These are phyloP conservation scores for Hirsutella rhossiliensis DNA, from an alignment of 2,329 filamentous ascomycete species.

Conservation along the genomic window DNA sequence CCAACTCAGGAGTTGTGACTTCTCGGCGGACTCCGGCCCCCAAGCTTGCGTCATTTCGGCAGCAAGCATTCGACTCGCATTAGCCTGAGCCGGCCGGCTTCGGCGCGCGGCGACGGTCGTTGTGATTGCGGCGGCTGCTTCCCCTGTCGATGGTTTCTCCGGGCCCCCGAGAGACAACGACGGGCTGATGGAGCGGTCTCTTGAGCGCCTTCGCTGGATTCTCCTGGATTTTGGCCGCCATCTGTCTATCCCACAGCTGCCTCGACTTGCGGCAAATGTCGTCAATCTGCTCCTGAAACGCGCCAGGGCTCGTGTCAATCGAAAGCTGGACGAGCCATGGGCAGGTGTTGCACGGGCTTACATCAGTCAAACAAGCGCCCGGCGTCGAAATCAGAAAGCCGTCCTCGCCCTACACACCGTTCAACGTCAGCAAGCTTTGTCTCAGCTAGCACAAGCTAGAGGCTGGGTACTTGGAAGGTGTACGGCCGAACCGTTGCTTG, in stretches of 20 bases:
- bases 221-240: constrained; percentile 33
- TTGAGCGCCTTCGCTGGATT: constrained; percentile 38
- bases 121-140: constrained; percentile 13
- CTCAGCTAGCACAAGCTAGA: neutral
- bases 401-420: constrained; percentile 39
- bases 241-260: constrained; percentile 43
- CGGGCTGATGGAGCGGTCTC: constrained; percentile 42
- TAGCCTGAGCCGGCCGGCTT: neutral
- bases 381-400: constrained; percentile 48
- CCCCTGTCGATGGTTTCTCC: constrained; percentile 8
- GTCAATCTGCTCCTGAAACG: constrained; percentile 43
- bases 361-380: constrained; percentile 46
- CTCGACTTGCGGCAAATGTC: constrained; percentile 49
- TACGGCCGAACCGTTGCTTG: constrained; percentile 45
- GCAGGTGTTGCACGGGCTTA: constrained; percentile 21
- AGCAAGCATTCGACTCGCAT: neutral
- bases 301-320: constrained; percentile 7
- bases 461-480: constrained; percentile 35
- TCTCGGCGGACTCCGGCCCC: neutral
- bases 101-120: constrained; percentile 8
- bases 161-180: constrained; percentile 28
- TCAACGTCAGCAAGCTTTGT: constrained; percentile 1
- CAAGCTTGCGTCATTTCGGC: neutral
- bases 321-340: neutral
- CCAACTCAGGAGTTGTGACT: no score